phyloP scores from a whole-genome alignment of 345 rosid species.

The Rubroshorea leprosula region DNA sequence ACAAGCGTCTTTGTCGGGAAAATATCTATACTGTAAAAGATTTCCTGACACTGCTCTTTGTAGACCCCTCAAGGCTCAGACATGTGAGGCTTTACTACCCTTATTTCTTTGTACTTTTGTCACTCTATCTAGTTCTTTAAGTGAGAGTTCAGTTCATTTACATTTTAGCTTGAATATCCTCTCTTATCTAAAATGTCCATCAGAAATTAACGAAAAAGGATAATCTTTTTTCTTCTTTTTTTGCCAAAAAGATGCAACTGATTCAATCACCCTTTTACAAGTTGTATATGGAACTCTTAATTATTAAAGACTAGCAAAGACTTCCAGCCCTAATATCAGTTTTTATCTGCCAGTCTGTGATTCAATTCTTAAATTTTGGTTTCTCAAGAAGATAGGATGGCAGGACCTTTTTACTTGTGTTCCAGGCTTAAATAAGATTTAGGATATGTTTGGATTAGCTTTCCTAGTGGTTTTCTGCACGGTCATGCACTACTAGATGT shows the following conservation, averaged over 20 bases:
- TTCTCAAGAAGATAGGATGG: too few relatives aligned
- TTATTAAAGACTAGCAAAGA: not conserved
- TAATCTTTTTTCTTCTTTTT: too few relatives aligned
- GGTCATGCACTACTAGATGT: constrained; percentile 1
- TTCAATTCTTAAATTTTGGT: too few relatives aligned
- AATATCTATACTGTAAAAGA: constrained; percentile 75
- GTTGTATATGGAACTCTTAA: not conserved
- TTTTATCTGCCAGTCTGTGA: not conserved
- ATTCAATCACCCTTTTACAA: not conserved
- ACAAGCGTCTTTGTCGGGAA: constrained; percentile 65
- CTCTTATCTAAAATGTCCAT: not conserved
- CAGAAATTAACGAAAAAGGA: not conserved
- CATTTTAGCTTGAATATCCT: not conserved
- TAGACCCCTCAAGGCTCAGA: constrained; percentile 73
- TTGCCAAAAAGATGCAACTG: not conserved
- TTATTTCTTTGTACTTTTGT: not conserved
- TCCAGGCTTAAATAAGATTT: too few relatives aligned
- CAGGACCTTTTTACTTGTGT: too few relatives aligned
- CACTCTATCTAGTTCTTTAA: too few relatives aligned
- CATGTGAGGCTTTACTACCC: constrained; percentile 37
- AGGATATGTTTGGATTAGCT: too few relatives aligned
- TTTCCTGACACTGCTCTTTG: constrained; percentile 58
- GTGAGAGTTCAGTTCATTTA: not conserved
- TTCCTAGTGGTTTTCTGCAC: too few relatives aligned
- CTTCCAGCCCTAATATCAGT: not conserved